Conservation (phyloP, 2,329 filamentous ascomycete species). For the Ascochyta fabae region DNA sequence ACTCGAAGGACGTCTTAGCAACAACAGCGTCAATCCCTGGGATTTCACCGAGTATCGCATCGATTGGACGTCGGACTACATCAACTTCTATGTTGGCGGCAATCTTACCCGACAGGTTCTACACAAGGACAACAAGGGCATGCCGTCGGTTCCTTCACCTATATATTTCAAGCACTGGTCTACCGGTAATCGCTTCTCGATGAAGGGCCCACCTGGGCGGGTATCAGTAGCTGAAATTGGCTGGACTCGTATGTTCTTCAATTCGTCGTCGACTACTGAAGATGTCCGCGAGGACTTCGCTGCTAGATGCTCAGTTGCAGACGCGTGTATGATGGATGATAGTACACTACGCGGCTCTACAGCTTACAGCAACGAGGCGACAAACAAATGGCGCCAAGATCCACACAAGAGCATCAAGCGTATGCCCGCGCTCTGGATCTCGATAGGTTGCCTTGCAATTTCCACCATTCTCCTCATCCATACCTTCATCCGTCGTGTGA, state of each 20-base stretch:
- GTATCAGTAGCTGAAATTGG: slow-evolving; percentile 52
- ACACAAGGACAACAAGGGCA: slow-evolving; percentile 38
- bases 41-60: slow-evolving; percentile 56
- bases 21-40: slow-evolving; percentile 50
- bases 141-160: slow-evolving; percentile 53
- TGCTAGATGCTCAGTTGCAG: slow-evolving; percentile 34
- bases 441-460: slow-evolving; percentile 37
- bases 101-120: slow-evolving; percentile 45
- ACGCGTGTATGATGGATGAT: slow-evolving; percentile 48
- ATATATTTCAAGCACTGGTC: slow-evolving; percentile 59
- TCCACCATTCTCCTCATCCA: slow-evolving; percentile 41
- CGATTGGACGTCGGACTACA: slow-evolving; percentile 55
- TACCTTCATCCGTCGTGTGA: slow-evolving; percentile 36
- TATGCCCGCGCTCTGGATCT: slow-evolving; percentile 44
- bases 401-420: slow-evolving; percentile 28
- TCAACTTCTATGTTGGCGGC: slow-evolving; percentile 54
- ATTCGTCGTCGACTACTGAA: slow-evolving; percentile 52
- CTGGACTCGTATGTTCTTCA: slow-evolving; percentile 60
- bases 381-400: slow-evolving; percentile 41
- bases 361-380: slow-evolving; percentile 29
- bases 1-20: slow-evolving; percentile 35
- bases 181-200: slow-evolving; percentile 53
- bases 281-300: slow-evolving; percentile 37
- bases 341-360: slow-evolving; percentile 43
- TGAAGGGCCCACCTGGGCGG: slow-evolving; percentile 53